Evolutionary conservation across 441 rosid species (phyloP).

Genomic region (Biscutella laevigata): DNA sequence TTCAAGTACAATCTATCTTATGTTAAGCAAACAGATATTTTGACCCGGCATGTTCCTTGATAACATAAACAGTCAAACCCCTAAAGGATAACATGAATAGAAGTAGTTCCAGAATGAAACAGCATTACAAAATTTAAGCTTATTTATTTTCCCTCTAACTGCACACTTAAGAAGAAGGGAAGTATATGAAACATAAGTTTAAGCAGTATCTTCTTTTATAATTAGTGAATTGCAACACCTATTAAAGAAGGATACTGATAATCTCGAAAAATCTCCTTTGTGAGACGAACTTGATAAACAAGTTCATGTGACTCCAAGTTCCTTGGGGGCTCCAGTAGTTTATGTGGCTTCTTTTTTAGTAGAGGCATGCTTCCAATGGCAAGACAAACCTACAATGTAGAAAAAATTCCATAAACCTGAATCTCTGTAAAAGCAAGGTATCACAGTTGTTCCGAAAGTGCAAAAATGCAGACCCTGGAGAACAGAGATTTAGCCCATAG

Average conservation of each 20-base stretch:
- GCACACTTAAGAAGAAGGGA: background rate
- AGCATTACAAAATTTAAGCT: background rate
- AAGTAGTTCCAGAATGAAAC: constrained; percentile 3
- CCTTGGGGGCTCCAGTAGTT: constrained; percentile 50
- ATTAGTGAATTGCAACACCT: background rate
- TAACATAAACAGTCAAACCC: constrained; percentile 15
- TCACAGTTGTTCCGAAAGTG: background rate
- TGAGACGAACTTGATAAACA: constrained; percentile 91
- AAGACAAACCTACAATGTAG: constrained; percentile 3
- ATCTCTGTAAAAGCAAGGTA: background rate
- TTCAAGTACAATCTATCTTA: constrained; percentile 63
- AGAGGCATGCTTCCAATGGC: constrained; percentile 57
- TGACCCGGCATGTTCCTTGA: background rate
- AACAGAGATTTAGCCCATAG: background rate
- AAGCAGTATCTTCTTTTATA: background rate
- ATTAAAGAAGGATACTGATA: constrained; percentile 77
- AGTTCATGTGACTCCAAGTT: constrained; percentile 64
- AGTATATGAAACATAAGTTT: background rate
- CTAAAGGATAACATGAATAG: background rate
- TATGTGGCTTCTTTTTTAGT: constrained; percentile 62
- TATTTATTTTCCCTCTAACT: background rate
- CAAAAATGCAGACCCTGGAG: background rate
- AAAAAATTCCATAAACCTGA: background rate
- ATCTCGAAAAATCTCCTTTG: constrained; percentile 78
- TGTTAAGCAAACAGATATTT: constrained; percentile 37